A percentile compares a stretch with the other conserved stretches of the same genome.
Evolutionary conservation across 208 protist genomes (phyloP).

Genomic region (Borovskyia barvae): DNA sequence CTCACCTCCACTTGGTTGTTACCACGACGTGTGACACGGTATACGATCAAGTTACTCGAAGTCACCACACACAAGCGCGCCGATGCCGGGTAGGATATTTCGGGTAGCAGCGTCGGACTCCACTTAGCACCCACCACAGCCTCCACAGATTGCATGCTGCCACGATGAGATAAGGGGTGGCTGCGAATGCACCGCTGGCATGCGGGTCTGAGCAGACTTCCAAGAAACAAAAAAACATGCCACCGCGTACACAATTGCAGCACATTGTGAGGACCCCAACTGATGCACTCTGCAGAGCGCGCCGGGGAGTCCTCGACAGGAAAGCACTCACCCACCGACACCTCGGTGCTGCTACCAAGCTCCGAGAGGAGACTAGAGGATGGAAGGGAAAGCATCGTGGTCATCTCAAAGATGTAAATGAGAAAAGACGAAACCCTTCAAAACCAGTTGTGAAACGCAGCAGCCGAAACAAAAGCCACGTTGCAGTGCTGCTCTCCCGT

Average conservation of each 20-base stretch:
- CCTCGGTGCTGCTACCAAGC: conserved; percentile 10
- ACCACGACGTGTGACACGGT: conserved; percentile 55
- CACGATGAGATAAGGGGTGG: conserved; percentile 30
- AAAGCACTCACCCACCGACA: conserved; percentile 32
- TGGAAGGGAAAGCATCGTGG: too few species aligned
- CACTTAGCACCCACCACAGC: conserved; percentile 65
- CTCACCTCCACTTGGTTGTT: conserved; percentile 24
- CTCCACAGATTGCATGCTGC: conserved; percentile 26
- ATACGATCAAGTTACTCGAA: conserved; percentile 58
- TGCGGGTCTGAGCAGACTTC: conserved; percentile 29
- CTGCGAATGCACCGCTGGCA: conserved; percentile 26
- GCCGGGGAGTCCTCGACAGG: conserved; percentile 39
- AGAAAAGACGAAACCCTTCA: too few species aligned
- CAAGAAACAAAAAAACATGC: conserved; percentile 55
- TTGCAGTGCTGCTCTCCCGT: too few species aligned
- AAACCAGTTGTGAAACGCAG: too few species aligned
- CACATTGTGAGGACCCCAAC: conserved; percentile 83
- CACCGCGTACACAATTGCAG: conserved; percentile 65
- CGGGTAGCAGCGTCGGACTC: conserved; percentile 42
- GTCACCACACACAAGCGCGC: conserved; percentile 68
- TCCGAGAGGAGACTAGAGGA: background rate
- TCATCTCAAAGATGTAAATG: conserved; percentile 2
- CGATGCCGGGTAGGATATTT: conserved; percentile 60
- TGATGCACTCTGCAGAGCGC: conserved; percentile 38
- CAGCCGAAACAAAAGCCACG: too few species aligned